These are phyloP conservation scores for Moesziomyces aphidis DNA, from an alignment of 1,284 basidiomycete species.

Conservation along the genomic window DNA sequence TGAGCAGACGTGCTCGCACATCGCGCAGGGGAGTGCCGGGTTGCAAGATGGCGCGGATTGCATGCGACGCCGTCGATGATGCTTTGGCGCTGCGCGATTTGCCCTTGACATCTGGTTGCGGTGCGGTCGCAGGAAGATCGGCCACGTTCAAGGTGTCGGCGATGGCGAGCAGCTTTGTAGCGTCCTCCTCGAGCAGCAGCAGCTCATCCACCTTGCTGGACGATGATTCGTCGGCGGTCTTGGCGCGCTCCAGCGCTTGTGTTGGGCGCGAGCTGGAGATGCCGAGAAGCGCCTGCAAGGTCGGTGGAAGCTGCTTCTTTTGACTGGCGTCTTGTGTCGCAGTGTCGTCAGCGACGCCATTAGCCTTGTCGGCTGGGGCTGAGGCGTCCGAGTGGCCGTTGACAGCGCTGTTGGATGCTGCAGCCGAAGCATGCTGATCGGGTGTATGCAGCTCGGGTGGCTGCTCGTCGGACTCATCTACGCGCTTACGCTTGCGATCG, in stretches of 20 bases:
- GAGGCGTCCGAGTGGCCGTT: background rate
- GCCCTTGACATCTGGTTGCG: conserved; percentile 9
- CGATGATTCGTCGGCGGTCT: background rate
- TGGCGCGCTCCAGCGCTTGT: background rate
- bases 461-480: conserved; percentile 16
- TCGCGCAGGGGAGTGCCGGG: conserved; percentile 27
- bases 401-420: background rate
- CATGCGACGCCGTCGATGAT: background rate
- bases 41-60: conserved; percentile 13
- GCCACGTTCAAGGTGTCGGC: conserved; percentile 10
- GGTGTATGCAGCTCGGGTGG: background rate
- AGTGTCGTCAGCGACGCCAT: conserved; percentile 2
- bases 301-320: conserved; percentile 17
- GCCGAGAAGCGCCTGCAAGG: conserved; percentile 30
- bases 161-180: conserved; percentile 20
- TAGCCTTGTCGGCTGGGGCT: background rate
- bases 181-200: conserved; percentile 20
- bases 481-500: conserved; percentile 43
- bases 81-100: conserved; percentile 9
- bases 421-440: background rate
- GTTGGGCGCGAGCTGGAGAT: conserved; percentile 15
- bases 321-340: background rate
- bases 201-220: conserved; percentile 21
- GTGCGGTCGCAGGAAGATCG: conserved; percentile 3
- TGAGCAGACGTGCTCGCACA: conserved; percentile 19